phyloP scores from a whole-genome alignment of 805 yeast genomes.

The Kuraishia hungarica region DNA sequence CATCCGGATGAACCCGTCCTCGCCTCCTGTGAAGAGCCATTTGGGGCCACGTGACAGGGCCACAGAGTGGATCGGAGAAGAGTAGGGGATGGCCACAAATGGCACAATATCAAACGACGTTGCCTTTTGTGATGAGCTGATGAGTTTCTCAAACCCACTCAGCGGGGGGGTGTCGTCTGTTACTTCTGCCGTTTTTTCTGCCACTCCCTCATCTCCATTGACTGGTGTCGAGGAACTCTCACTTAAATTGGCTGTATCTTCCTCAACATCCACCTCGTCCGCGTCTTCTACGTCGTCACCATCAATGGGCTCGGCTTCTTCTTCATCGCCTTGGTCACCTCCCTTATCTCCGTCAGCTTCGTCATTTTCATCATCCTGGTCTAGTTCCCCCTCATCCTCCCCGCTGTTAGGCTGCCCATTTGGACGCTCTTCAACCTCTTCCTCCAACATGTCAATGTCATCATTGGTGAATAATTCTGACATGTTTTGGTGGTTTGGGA shows the following conservation, averaged over 20 bases:
- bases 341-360: constrained; percentile 21
- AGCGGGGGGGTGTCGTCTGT: background rate
- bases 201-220: too few species aligned
- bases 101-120: constrained; percentile 58
- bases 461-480: constrained; percentile 9
- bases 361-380: constrained; percentile 18
- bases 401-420: constrained; percentile 6
- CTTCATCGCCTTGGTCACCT: constrained; percentile 3
- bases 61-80: constrained; percentile 68
- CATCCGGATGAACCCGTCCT: constrained; percentile 87
- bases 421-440: constrained; percentile 14
- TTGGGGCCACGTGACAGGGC: constrained; percentile 73
- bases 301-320: background rate
- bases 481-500: background rate
- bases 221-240: background rate
- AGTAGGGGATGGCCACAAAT: constrained; percentile 79
- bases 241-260: background rate
- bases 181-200: constrained; percentile 12
- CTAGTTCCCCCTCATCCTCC: constrained; percentile 16
- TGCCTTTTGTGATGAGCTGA: constrained; percentile 3
- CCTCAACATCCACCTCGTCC: constrained; percentile 4
- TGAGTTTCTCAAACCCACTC: background rate
- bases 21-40: constrained; percentile 91
- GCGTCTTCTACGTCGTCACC: constrained; percentile 2
- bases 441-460: constrained; percentile 15